Conservation (phyloP, 2,329 filamentous ascomycete genomes). For the Harringtonia aguacate region DNA sequence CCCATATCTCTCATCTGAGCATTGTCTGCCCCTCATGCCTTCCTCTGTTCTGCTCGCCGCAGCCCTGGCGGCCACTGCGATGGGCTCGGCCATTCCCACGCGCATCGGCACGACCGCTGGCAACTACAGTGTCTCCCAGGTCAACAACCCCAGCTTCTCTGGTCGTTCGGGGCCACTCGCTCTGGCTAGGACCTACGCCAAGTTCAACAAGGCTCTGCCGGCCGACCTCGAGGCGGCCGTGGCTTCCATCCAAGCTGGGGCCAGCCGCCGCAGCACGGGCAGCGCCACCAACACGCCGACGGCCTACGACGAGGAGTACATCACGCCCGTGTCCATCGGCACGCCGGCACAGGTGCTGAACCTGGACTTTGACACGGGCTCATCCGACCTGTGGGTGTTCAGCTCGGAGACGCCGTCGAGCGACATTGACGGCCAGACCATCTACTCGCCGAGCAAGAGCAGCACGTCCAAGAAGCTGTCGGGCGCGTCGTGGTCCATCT, state of each 20-base stretch:
- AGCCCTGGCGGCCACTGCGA: conserved; percentile 3
- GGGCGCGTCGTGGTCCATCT: conserved; percentile 20
- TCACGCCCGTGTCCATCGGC: conserved; percentile 29
- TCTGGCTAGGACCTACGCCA: conserved; percentile 25
- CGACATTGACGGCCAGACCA: conserved; percentile 16
- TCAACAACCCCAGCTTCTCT: conserved; percentile 21
- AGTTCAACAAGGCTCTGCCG: conserved; percentile 24
- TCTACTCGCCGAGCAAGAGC: conserved; percentile 19
- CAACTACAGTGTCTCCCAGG: background rate
- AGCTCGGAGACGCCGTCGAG: conserved; percentile 16
- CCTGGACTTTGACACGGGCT: conserved; percentile 22
- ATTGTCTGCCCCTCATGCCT: too few species aligned
- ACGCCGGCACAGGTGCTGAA: conserved; percentile 19
- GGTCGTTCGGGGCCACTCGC: conserved; percentile 21
- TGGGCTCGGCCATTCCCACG: conserved; percentile 5
- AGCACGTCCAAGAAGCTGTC: conserved; percentile 16
- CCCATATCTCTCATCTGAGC: background rate
- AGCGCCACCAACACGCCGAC: conserved; percentile 18
- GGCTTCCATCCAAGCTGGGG: conserved; percentile 9
- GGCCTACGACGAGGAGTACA: conserved; percentile 24
- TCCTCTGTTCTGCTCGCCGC: conserved; percentile 2
- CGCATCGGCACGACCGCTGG: conserved; percentile 2
- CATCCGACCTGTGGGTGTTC: conserved; percentile 25
- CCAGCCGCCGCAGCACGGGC: conserved; percentile 18
- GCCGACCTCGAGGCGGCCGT: conserved; percentile 17